These are phyloP conservation scores for Aspergillus tanneri DNA, from an alignment of 2,329 filamentous ascomycete species.

Conservation along the genomic window DNA sequence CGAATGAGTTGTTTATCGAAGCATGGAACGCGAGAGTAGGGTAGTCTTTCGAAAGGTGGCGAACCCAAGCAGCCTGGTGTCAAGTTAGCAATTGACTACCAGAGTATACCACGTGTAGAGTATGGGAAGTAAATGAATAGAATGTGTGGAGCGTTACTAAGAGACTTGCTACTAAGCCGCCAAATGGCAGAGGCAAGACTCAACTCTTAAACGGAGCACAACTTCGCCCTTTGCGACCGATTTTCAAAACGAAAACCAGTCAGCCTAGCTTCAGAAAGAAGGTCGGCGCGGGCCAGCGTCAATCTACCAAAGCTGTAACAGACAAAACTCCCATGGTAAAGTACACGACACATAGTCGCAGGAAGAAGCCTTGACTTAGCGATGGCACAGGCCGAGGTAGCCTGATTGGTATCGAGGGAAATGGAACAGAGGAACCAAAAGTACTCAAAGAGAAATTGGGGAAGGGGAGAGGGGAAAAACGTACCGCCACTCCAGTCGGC, in stretches of 20 bases:
- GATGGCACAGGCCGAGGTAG: conserved; percentile 40
- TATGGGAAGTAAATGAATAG: conserved; percentile 36
- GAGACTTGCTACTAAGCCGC: conserved; percentile 73
- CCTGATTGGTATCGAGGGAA: conserved; percentile 25
- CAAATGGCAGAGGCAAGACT: conserved; percentile 68
- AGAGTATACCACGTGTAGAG: conserved; percentile 26
- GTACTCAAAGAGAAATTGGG: conserved; percentile 8
- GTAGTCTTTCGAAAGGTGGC: conserved; percentile 80
- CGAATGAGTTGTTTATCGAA: conserved; percentile 92
- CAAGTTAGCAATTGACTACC: conserved; percentile 32
- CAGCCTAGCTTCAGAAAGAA: conserved; percentile 67
- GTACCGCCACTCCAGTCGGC: conserved; percentile 90
- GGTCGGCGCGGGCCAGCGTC: conserved; percentile 68
- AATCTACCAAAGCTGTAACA: conserved; percentile 99
- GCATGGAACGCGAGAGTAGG: conserved; percentile 95
- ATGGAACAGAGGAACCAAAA: conserved; percentile 4
- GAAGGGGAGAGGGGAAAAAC: conserved; percentile 46
- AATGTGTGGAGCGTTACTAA: conserved; percentile 99
- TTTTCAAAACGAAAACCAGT: conserved; percentile 84
- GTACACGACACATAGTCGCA: conserved; percentile 55
- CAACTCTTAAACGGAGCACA: conserved; percentile 96
- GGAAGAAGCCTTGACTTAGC: conserved; percentile 90
- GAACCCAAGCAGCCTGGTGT: conserved; percentile 85
- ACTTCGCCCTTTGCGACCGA: conserved; percentile 70
- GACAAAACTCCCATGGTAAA: conserved; percentile 73